A percentile compares a stretch with the other conserved stretches of the same genome.
Evolutionary conservation across 495 filamentous ascomycete species (phyloP).

Genomic region (Podospora tetraspora): DNA sequence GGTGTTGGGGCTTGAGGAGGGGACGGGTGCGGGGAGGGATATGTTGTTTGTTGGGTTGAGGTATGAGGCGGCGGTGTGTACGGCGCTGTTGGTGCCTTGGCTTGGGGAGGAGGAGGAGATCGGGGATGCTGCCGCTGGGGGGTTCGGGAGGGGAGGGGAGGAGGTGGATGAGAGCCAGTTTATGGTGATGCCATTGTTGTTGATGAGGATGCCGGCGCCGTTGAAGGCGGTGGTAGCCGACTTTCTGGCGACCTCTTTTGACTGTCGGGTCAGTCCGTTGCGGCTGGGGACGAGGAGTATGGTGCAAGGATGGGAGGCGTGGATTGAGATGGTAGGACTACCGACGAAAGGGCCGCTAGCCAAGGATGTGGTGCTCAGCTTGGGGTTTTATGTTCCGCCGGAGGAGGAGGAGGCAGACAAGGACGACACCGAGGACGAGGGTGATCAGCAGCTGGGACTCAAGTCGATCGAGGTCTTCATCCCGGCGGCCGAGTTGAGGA

Average conservation of each 20-base stretch:
- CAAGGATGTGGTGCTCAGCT: conserved; percentile 37
- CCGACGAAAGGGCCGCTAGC: conserved; percentile 15
- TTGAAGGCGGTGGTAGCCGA: conserved; percentile 37
- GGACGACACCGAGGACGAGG: neutral
- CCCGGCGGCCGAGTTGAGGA: conserved; percentile 29
- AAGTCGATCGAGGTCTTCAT: conserved; percentile 42
- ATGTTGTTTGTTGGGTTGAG: conserved; percentile 33
- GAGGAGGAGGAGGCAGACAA: conserved; percentile 1
- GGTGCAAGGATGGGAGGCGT: conserved; percentile 35
- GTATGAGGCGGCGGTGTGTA: conserved; percentile 39
- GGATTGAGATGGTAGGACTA: conserved; percentile 31
- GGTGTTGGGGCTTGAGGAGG: conserved; percentile 18
- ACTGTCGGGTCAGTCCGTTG: conserved; percentile 43
- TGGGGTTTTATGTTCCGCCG: conserved; percentile 38
- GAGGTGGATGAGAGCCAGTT: conserved; percentile 21
- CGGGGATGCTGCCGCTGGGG: neutral
- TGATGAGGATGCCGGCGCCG: conserved; percentile 42
- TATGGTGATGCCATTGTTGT: conserved; percentile 36
- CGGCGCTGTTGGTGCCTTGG: conserved; percentile 37
- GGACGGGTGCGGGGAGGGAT: neutral
- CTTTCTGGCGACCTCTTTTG: conserved; percentile 43
- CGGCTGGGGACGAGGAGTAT: conserved; percentile 41
- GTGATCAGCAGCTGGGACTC: conserved; percentile 26
- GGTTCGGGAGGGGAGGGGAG: conserved; percentile 9
- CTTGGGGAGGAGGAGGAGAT: conserved; percentile 7